phyloP scores from a whole-genome alignment of 306 rosid genomes.

The Phaseolus lunatus region DNA sequence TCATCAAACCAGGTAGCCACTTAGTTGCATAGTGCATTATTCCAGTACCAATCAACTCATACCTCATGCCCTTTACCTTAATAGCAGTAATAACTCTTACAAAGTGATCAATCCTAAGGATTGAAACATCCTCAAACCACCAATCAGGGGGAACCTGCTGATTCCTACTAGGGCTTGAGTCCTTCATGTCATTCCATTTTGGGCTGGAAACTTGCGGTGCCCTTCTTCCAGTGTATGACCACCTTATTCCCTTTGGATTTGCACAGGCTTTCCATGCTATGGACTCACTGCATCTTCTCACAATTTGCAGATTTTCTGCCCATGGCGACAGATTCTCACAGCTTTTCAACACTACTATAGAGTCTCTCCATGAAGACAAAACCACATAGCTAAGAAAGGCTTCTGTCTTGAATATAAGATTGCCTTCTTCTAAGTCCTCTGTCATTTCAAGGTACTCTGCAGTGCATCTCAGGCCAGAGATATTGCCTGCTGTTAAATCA shows the following conservation, averaged over 20 bases:
- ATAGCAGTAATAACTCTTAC: constrained; percentile 94
- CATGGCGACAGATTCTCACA: constrained; percentile 97
- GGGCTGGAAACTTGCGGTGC: constrained; percentile 74
- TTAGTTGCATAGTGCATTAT: constrained; percentile 80
- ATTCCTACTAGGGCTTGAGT: constrained; percentile 77
- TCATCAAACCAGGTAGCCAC: constrained; percentile 82
- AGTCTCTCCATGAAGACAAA: constrained; percentile 96
- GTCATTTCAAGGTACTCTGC: constrained; percentile 97
- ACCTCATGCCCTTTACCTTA: constrained; percentile 94
- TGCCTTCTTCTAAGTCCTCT: constrained; percentile 96
- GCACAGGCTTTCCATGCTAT: constrained; percentile 99
- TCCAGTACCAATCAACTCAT: constrained; percentile 82
- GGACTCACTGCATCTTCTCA: constrained; percentile 93
- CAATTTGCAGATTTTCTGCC: constrained; percentile 96
- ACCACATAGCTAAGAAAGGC: constrained; percentile 98
- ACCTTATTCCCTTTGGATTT: constrained; percentile 92
- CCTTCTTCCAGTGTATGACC: constrained; percentile 95
- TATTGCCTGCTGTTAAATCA: constrained; percentile 90
- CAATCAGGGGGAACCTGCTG: constrained; percentile 91
- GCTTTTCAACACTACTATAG: constrained; percentile 87
- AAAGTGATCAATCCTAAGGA: constrained; percentile 95
- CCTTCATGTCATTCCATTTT: constrained; percentile 82
- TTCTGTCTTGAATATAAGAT: constrained; percentile 96
- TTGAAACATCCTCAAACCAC: constrained; percentile 98
- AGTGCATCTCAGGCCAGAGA: constrained; percentile 93